Conservation (phyloP, 106 monocot genomes). For the Agapanthus africanus region DNA sequence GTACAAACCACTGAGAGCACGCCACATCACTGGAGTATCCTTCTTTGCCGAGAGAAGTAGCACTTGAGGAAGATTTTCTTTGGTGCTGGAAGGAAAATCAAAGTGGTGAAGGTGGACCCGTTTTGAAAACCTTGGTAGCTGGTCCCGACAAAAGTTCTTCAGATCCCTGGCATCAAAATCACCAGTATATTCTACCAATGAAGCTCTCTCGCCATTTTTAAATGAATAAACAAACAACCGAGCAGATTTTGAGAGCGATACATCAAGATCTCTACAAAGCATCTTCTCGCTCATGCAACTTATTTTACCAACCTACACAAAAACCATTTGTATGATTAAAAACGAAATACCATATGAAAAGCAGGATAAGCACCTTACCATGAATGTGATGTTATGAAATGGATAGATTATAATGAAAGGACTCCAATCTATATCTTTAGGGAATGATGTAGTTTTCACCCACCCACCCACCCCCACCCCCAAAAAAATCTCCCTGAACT, state of each 20-base stretch:
- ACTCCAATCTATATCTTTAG: too few species aligned
- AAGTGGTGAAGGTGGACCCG: constrained; percentile 39
- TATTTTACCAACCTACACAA: constrained; percentile 60
- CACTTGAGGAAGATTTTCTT: constrained; percentile 59
- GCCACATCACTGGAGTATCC: constrained; percentile 86
- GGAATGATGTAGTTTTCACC: too few species aligned
- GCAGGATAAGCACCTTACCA: too few species aligned
- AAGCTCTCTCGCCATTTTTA: constrained; percentile 32
- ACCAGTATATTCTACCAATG: constrained; percentile 63
- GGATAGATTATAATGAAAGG: too few species aligned
- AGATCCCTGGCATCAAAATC: constrained; percentile 37
- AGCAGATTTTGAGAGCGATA: constrained; percentile 28
- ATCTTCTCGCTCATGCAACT: constrained; percentile 58
- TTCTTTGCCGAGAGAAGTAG: constrained; percentile 81
- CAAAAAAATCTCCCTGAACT: too few species aligned
- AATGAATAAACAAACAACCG: constrained; percentile 67
- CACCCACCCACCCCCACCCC: too few species aligned
- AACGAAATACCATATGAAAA: too few species aligned
- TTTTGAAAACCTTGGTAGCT: constrained; percentile 75
- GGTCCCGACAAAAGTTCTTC: constrained; percentile 71
- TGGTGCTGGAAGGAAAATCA: constrained; percentile 36
- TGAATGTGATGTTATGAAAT: too few species aligned
- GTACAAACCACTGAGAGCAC: constrained; percentile 74
- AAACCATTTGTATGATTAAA: too few species aligned
- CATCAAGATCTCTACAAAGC: constrained; percentile 69